phyloP scores from a whole-genome alignment of 2,329 filamentous ascomycete species.

The Ascochyta clinopodiicola region DNA sequence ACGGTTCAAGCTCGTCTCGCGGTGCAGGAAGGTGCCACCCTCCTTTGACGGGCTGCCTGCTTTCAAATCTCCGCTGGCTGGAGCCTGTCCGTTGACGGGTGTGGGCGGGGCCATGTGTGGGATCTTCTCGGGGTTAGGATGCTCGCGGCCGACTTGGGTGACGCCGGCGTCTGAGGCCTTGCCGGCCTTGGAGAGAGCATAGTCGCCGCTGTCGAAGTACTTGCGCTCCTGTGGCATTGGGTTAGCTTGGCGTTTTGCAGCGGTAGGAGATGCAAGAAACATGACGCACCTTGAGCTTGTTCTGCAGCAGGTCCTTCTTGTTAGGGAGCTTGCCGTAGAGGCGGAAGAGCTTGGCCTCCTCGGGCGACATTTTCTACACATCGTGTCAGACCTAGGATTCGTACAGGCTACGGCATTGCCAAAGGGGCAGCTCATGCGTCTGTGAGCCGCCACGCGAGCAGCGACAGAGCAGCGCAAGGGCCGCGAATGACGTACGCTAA shows the following conservation, averaged over 20 bases:
- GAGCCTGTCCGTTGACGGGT: constrained; percentile 49
- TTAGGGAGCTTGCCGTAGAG: constrained; percentile 98
- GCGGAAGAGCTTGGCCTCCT: constrained; percentile 95
- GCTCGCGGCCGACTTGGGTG: constrained; percentile 90
- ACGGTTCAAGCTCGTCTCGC: constrained; percentile 77
- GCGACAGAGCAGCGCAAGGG: constrained; percentile 20
- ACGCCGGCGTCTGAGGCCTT: constrained; percentile 94
- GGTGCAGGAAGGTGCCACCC: constrained; percentile 77
- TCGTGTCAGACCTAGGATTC: constrained; percentile 26
- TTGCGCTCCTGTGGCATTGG: constrained; percentile 72
- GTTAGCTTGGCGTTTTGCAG: constrained; percentile 13
- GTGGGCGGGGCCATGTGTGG: constrained; percentile 79
- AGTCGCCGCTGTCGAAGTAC: constrained; percentile 97
- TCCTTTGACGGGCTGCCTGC: constrained; percentile 87
- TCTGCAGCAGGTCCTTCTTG: constrained; percentile 94
- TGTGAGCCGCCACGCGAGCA: constrained; percentile 8
- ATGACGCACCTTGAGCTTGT: constrained; percentile 80
- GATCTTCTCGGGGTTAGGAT: constrained; percentile 94
- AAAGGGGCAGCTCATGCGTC: constrained; percentile 4
- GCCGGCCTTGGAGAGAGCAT: constrained; percentile 94
- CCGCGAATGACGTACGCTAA: constrained; percentile 72
- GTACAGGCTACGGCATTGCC: constrained; percentile 3
- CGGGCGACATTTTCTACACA: constrained; percentile 81
- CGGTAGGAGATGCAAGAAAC: neutral
- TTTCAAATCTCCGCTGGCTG: constrained; percentile 45